Conservation (phyloP, 345 rosid species). For the Schrenkiella parvula region DNA sequence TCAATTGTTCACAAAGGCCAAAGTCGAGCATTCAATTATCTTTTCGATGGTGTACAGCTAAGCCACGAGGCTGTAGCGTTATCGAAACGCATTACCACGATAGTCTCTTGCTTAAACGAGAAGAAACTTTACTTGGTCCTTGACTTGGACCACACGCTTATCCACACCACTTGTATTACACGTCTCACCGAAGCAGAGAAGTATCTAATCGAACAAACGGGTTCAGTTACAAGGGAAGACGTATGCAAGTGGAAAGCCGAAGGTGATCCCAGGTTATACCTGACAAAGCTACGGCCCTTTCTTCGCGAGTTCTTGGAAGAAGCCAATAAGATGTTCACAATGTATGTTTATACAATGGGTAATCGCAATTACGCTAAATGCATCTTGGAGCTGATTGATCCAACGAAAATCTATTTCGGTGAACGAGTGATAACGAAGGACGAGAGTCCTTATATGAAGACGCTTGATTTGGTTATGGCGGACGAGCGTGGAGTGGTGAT, state of each 20-base stretch:
- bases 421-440: neutral
- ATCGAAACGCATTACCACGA: neutral
- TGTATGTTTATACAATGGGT: slow-evolving; percentile 19
- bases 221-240: neutral
- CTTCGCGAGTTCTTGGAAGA: neutral
- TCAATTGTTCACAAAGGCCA: neutral
- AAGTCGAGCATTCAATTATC: neutral
- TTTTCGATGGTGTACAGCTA: neutral
- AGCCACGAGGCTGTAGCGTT: neutral
- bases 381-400: slow-evolving; percentile 5
- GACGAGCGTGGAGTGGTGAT: slow-evolving; percentile 8
- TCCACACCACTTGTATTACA: neutral
- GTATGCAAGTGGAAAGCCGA: neutral
- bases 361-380: neutral
- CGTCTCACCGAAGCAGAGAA: neutral
- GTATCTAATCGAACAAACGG: neutral
- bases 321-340: neutral
- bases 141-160: slow-evolving; percentile 13
- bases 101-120: neutral
- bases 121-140: slow-evolving; percentile 4
- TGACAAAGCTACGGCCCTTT: slow-evolving; percentile 3
- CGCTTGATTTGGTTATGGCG: slow-evolving; percentile 11
- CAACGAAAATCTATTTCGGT: neutral
- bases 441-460: neutral
- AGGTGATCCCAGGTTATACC: too few species aligned